Base-by-base conservation (phyloP, 768 basidiomycete species). In the Zangia roseola region DNA sequence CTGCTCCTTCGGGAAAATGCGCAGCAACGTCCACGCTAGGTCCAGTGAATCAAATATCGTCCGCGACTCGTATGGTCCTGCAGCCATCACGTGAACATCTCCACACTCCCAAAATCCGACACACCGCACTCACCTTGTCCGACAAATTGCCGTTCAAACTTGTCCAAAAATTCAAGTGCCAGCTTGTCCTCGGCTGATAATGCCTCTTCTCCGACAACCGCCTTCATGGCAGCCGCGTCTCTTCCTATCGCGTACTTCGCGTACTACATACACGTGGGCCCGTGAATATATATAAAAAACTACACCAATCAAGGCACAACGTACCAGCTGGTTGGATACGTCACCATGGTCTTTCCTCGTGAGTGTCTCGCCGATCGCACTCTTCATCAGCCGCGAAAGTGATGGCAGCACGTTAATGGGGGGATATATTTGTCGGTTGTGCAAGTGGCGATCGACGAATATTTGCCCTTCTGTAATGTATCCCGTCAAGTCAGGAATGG, bases 391-490 rank as follows among this genome's bases (percentile, higher is more conserved):
- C 71, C 97, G 94, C 59, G 97, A 98, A 64, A 99, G 79, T 55
- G 97, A 98, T 53, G 97, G 97, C 40, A 99, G 79, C 52, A 99
- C 95, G 74, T 99, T 99, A 79, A 99, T 98, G 42, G 97, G 97
- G 30, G 97, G 97, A 74, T 97, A 98, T 67, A 98, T 94, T 70
- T 94, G 92, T 61, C 88, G 78, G 76, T 99, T 97, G 80, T 97
- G 79, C 68, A 99, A 75, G 69, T 97, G 92, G 56, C 97, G 87
- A 77, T 99, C 97, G 64, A 99, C 90, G 69, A 87, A 95, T 74
- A 99, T 97, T 74, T 99, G 97, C 43, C 97, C 97, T 78, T 98
- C 95, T 43, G 94, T 94, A 70, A 99, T 99, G 73, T 98, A 99
- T 45, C 97, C 97, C 55, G 95, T 98, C 70, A 98, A 78, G 82